Evolutionary conservation across 345 rosid species (phyloP).

Genomic region (Heritiera littoralis): DNA sequence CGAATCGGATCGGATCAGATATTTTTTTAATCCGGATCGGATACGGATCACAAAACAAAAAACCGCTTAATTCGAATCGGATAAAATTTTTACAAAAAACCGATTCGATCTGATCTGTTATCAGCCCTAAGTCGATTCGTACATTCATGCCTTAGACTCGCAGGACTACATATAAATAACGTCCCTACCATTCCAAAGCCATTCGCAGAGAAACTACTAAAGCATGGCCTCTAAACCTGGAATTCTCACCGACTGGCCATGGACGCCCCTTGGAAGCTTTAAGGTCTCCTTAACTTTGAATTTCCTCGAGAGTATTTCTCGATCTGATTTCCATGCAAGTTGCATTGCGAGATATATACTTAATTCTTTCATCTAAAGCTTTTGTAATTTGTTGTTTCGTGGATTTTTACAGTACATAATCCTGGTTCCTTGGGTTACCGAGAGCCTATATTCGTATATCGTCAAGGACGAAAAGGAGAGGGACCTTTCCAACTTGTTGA

Average conservation of each 20-base stretch:
- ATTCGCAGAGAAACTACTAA: neutral
- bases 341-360: neutral
- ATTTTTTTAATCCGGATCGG: no score
- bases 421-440: slow-evolving; percentile 45
- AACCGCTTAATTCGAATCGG: no score
- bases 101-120: no score
- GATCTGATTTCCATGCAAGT: neutral
- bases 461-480: slow-evolving; percentile 34
- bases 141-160: no score
- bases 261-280: slow-evolving; percentile 55
- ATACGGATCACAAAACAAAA: no score
- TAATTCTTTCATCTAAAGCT: neutral
- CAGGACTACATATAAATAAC: no score
- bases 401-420: slow-evolving; percentile 40
- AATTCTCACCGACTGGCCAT: slow-evolving; percentile 63
- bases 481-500: slow-evolving; percentile 34
- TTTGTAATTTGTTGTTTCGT: neutral
- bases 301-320: neutral
- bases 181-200: neutral
- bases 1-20: no score
- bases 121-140: no score
- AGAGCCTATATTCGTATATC: slow-evolving; percentile 32
- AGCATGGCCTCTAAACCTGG: slow-evolving; percentile 63
- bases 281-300: slow-evolving; percentile 35
- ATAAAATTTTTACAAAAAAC: no score